These are phyloP conservation scores for Xylaria scruposa DNA, from an alignment of 495 filamentous ascomycete genomes.

Conservation along the genomic window DNA sequence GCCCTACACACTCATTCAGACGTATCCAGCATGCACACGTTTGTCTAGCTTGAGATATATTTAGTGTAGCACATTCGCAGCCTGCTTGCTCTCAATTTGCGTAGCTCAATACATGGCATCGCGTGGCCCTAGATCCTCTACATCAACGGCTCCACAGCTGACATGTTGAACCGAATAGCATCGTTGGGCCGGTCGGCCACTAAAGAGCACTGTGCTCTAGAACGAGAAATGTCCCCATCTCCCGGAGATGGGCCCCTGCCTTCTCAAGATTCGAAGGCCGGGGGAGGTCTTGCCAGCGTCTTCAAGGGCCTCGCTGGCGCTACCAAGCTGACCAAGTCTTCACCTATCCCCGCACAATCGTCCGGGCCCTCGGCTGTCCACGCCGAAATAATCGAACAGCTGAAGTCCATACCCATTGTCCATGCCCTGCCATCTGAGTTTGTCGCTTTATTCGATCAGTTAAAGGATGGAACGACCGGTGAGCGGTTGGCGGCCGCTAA, in stretches of 20 bases:
- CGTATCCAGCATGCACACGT: neutral
- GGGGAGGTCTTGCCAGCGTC: constrained; percentile 60
- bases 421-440: constrained; percentile 48
- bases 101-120: neutral
- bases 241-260: constrained; percentile 60
- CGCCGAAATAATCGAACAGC: constrained; percentile 43
- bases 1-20: neutral
- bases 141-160: constrained; percentile 35
- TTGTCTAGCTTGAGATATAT: neutral
- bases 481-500: constrained; percentile 64
- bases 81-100: neutral
- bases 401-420: constrained; percentile 36
- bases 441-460: constrained; percentile 50
- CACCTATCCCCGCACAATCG: constrained; percentile 45
- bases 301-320: constrained; percentile 61
- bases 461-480: constrained; percentile 54
- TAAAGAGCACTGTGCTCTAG: constrained; percentile 40
- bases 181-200: constrained; percentile 51
- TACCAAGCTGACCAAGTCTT: constrained; percentile 51
- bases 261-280: constrained; percentile 52
- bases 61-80: neutral
- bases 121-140: neutral
- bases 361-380: constrained; percentile 36
- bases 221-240: constrained; percentile 60
- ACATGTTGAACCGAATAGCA: constrained; percentile 55